Percentiles rank a stretch among this genome's conserved stretches.
phyloP scores from a whole-genome alignment of 805 yeast species.

The Yarrowia sp. region DNA sequence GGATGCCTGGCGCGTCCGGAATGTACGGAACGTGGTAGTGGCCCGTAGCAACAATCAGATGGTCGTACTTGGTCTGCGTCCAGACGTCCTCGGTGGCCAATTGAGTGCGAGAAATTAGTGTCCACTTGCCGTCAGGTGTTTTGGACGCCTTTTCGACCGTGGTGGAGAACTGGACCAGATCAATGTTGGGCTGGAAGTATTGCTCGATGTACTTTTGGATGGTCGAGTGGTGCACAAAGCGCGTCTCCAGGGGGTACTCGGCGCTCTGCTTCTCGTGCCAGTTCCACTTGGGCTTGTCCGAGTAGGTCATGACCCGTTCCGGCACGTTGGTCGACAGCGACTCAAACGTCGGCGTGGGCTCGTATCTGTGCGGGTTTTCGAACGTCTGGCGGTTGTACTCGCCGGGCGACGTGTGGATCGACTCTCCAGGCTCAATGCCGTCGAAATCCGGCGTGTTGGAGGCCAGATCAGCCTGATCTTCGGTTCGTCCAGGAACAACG shows the following conservation, averaged over 20 bases:
- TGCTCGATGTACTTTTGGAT: slow-evolving; percentile 4
- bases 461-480: neutral
- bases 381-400: slow-evolving; percentile 8
- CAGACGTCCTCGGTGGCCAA: neutral
- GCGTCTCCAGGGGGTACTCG: neutral
- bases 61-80: slow-evolving; percentile 46
- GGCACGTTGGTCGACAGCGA: neutral
- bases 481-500: neutral
- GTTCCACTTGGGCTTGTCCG: slow-evolving; percentile 8
- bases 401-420: neutral
- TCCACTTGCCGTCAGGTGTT: neutral
- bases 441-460: neutral
- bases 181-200: slow-evolving; percentile 10
- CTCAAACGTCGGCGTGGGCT: slow-evolving; percentile 8
- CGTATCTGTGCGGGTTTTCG: neutral
- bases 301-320: slow-evolving; percentile 17
- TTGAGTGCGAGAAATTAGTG: neutral
- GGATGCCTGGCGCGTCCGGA: slow-evolving; percentile 56
- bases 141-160: neutral
- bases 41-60: slow-evolving; percentile 63
- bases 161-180: neutral
- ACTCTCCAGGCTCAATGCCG: neutral
- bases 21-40: slow-evolving; percentile 60
- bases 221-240: neutral
- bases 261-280: neutral